Evolutionary conservation across 805 yeast species (phyloP).

Genomic region (Metschnikowia shivogae): DNA sequence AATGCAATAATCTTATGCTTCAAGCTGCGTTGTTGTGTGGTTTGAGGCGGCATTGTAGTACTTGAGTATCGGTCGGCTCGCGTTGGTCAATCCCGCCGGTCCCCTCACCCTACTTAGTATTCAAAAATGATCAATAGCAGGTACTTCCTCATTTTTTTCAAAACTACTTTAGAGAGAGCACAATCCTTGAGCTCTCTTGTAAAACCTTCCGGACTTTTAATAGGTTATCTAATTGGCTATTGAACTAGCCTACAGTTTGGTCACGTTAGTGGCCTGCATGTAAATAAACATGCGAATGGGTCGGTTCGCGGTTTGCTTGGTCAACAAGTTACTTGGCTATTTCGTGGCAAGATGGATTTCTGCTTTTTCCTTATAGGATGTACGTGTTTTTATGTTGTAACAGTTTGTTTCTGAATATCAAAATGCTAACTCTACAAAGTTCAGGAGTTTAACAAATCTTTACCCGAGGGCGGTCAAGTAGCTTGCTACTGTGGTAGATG

Average conservation of each 20-base stretch:
- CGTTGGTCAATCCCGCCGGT: not conserved
- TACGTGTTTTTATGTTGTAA: conserved; percentile 7
- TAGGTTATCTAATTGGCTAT: not conserved
- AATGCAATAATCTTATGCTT: conserved; percentile 4
- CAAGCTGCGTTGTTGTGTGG: not conserved
- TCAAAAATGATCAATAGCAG: not conserved
- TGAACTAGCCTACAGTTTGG: not conserved
- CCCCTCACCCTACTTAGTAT: not conserved
- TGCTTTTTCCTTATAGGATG: conserved; percentile 19
- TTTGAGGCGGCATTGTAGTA: conserved; percentile 1
- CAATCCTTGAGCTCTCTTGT: not conserved
- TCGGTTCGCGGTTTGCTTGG: no score
- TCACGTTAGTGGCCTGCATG: not conserved
- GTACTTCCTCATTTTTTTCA: not conserved
- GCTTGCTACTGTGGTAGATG: conserved; percentile 51
- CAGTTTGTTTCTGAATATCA: no score
- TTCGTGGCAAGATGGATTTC: conserved; percentile 12
- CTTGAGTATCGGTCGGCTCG: not conserved
- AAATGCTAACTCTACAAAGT: conserved; percentile 13
- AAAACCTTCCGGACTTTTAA: not conserved
- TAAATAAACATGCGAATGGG: not conserved
- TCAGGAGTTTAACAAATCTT: conserved; percentile 14
- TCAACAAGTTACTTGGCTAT: not conserved
- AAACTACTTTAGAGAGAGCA: no score
- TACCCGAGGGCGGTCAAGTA: conserved; percentile 13